Evolutionary conservation across 208 protist species (phyloP).

Genomic region (Giardia duodenalis): DNA sequence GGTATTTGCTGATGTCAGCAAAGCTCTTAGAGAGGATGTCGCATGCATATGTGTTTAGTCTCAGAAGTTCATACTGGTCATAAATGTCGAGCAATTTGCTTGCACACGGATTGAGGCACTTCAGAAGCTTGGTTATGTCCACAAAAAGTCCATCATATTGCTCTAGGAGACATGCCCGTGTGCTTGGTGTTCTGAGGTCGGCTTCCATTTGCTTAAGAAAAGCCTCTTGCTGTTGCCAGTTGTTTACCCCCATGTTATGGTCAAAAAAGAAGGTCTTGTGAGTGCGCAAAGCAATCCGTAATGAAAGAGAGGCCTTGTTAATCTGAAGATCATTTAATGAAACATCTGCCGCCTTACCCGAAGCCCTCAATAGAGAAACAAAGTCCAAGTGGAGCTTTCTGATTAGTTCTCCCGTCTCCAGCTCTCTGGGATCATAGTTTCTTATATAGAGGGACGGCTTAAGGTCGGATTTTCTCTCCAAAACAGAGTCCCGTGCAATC

Average conservation of each 20-base stretch:
- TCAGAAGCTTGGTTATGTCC: background rate
- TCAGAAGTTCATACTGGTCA: background rate
- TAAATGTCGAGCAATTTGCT: background rate
- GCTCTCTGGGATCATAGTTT: background rate
- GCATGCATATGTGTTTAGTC: background rate
- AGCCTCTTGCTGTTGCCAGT: background rate
- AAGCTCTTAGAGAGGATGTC: background rate
- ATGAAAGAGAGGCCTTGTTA: background rate
- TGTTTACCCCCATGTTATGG: background rate
- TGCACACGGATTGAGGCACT: background rate
- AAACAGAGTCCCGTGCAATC: background rate
- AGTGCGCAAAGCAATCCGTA: background rate
- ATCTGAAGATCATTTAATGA: background rate
- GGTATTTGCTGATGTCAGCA: background rate
- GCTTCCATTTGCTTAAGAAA: background rate
- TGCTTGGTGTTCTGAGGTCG: background rate
- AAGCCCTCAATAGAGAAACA: background rate
- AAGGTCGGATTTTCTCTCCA: background rate
- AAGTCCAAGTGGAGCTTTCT: background rate
- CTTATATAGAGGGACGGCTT: background rate
- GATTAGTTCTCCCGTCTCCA: background rate
- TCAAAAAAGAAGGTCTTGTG: background rate
- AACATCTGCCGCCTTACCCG: no score
- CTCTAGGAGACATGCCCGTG: background rate
- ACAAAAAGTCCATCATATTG: background rate